These are phyloP conservation scores for Colletotrichum tamarilloi DNA, from an alignment of 2,329 filamentous ascomycete species.

Conservation along the genomic window DNA sequence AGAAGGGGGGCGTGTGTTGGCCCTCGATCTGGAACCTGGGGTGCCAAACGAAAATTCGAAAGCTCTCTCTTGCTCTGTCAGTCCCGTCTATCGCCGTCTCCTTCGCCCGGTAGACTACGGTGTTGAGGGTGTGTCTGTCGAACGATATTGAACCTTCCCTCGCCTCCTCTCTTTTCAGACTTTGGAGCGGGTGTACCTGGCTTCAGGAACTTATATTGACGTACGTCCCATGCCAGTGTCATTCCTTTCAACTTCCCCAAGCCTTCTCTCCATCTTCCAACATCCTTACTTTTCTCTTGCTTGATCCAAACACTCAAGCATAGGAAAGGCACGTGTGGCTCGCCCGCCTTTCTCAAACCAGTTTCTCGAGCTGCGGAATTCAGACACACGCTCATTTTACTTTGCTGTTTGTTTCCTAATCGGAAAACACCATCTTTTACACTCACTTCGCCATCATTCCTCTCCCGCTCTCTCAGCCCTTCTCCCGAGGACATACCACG, in stretches of 20 bases:
- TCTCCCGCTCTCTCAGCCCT: conserved; percentile 21
- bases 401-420: conserved; percentile 2
- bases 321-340: conserved; percentile 2
- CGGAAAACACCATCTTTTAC: conserved; percentile 18
- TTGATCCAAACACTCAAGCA: conserved; percentile 1
- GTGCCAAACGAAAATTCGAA: conserved; percentile 8
- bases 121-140: neutral
- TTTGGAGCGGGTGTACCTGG: conserved; percentile 33
- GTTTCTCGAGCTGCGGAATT: conserved; percentile 9
- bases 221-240: conserved; percentile 34
- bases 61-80: neutral
- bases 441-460: conserved; percentile 33
- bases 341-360: neutral
- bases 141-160: conserved; percentile 19
- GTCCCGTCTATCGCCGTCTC: neutral
- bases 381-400: conserved; percentile 22
- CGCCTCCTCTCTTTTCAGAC: conserved; percentile 17
- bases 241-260: conserved; percentile 9
- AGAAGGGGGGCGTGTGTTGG: conserved; percentile 26
- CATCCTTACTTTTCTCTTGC: conserved; percentile 3
- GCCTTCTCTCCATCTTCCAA: conserved; percentile 5
- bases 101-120: conserved; percentile 12
- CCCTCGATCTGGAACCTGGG: conserved; percentile 23
- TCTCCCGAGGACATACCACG: conserved; percentile 10
- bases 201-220: conserved; percentile 36